Evolutionary conservation across 768 basidiomycete genomes (phyloP).

Genomic region (Tubosaeta sp.): DNA sequence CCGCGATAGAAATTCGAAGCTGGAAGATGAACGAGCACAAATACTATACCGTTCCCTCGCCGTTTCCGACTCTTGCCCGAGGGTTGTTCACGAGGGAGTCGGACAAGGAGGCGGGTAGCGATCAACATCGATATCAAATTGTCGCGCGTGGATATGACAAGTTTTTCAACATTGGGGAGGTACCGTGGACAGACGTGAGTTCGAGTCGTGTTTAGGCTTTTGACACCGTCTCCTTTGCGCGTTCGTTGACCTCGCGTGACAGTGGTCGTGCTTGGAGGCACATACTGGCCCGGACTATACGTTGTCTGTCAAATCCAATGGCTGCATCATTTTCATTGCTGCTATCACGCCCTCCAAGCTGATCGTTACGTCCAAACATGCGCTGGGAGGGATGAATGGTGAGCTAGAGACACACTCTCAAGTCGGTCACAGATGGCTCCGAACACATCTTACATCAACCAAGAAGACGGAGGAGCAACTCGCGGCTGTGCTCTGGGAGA

Average conservation of each 20-base stretch:
- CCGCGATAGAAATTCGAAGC: slow-evolving; percentile 56
- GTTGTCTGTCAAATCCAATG: slow-evolving; percentile 90
- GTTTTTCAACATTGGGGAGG: slow-evolving; percentile 97
- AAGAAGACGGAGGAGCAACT: slow-evolving; percentile 72
- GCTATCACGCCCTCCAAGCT: slow-evolving; percentile 73
- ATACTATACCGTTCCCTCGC: slow-evolving; percentile 84
- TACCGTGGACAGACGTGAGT: slow-evolving; percentile 89
- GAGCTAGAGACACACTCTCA: slow-evolving; percentile 64
- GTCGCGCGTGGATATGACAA: slow-evolving; percentile 95
- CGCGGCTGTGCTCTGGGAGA: slow-evolving; percentile 70
- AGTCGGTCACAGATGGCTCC: slow-evolving; percentile 81
- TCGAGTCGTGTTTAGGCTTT: background rate
- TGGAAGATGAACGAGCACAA: slow-evolving; percentile 99
- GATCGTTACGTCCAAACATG: slow-evolving; percentile 90
- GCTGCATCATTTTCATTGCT: slow-evolving; percentile 94
- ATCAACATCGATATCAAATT: slow-evolving; percentile 50
- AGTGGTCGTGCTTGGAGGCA: slow-evolving; percentile 74
- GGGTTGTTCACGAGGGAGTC: slow-evolving; percentile 76
- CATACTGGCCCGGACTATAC: slow-evolving; percentile 77
- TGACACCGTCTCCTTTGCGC: background rate
- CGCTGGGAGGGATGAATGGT: slow-evolving; percentile 57
- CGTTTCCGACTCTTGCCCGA: slow-evolving; percentile 92
- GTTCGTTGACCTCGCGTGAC: background rate
- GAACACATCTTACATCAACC: slow-evolving; percentile 47
- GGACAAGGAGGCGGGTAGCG: slow-evolving; percentile 26